Evolutionary conservation across 2,329 filamentous ascomycete species (phyloP), one percentile per base, ranked within the genome.

Genomic region (Alternaria sp.): DNA sequence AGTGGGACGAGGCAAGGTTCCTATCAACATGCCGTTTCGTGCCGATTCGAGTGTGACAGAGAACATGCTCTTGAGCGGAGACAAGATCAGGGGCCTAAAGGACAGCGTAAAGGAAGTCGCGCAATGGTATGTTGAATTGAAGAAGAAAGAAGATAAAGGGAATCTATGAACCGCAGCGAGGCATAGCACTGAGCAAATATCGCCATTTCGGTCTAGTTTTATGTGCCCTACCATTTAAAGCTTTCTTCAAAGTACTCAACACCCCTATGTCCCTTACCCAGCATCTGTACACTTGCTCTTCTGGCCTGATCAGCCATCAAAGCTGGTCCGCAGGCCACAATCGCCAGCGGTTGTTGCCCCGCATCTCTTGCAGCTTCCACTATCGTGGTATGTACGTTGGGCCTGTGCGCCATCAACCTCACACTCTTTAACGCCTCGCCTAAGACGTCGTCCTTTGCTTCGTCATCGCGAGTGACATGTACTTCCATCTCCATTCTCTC

Each of bases 171-270:
- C 5, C 11, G 20, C 8, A 24, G 22, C 1, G n/a, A 38, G 14
- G 20, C 22, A n/a, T 8, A 1, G 30, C 0, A 18, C 32, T 24
- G 16, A 26, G 0, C 1, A 12, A 22, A 18, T 24, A n/a, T n/a
- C 32, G 16, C 32, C 51, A 30, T 24, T 11, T 22, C 2, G n/a
- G 1, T 8, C 32, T 14, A 5, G 34, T 43, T 5, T 26, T 14
- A 3, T 39, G 7, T 14, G 18, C 2, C 28, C 58, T 64, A 75
- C 77, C 86, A 82, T 60, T 79, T 78, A 62, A 83, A 84, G 12
- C 78, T 80, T 63, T 84, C 82, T 62, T 84, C 82, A 39, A 82
- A 78, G 65, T 83, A 84, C 51, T 80, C 77, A 9, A 84, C 68
- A 0, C 73, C 66, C 2, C 58, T 51, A 58, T 64, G 63, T 0